Conservation (phyloP, 2,329 filamentous ascomycete genomes). For the Phyllachora maydis region DNA sequence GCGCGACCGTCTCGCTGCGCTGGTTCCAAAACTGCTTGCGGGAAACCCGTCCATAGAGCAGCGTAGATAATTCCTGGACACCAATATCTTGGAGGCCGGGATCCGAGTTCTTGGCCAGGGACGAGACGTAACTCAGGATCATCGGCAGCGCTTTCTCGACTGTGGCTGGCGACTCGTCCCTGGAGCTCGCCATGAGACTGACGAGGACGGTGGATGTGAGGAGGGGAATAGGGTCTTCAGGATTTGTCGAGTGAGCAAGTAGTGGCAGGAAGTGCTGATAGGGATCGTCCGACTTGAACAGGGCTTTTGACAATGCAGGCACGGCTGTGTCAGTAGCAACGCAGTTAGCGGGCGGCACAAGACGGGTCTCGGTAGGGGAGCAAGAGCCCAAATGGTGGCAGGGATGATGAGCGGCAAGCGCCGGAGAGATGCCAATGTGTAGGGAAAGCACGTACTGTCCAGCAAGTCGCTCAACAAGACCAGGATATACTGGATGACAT, state of each 20-base stretch:
- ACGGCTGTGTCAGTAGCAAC: too few species aligned
- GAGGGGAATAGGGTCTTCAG: constrained; percentile 66
- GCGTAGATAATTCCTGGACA: constrained; percentile 71
- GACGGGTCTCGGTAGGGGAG: constrained; percentile 3
- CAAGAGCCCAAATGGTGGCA: background rate
- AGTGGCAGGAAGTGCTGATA: constrained; percentile 72
- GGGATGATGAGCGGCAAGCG: background rate
- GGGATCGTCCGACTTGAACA: constrained; percentile 57
- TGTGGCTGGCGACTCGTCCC: constrained; percentile 42
- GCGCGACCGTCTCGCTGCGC: constrained; percentile 63
- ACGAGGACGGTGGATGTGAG: constrained; percentile 78
- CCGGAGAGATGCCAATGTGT: constrained; percentile 1
- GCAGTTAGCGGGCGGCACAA: constrained; percentile 2
- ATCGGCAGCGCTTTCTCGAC: constrained; percentile 53
- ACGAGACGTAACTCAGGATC: constrained; percentile 70
- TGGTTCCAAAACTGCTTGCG: constrained; percentile 83
- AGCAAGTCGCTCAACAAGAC: constrained; percentile 77
- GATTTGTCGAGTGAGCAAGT: constrained; percentile 54
- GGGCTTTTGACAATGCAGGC: constrained; percentile 54
- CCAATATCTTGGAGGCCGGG: constrained; percentile 88
- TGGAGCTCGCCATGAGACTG: constrained; percentile 49
- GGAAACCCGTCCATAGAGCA: constrained; percentile 56
- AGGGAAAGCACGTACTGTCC: constrained; percentile 37
- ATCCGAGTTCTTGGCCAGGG: constrained; percentile 67
- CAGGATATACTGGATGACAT: constrained; percentile 88